phyloP scores from a whole-genome alignment of 805 yeast genomes.

The Ogataea neopini region DNA sequence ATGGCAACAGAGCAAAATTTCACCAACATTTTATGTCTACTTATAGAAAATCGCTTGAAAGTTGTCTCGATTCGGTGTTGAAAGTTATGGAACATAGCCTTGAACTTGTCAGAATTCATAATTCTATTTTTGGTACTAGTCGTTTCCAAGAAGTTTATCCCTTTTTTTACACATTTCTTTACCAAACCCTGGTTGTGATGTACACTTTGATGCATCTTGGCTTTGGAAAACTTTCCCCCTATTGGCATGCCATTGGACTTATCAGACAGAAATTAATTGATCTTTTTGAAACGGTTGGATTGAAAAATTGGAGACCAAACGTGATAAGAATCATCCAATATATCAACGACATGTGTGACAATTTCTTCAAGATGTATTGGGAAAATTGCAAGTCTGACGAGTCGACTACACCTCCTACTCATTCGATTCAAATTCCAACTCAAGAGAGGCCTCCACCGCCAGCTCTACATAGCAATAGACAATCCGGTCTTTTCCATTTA shows the following conservation, averaged over 20 bases:
- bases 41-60: slow-evolving; percentile 37
- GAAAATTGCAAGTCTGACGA: slow-evolving; percentile 9
- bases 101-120: slow-evolving; percentile 36
- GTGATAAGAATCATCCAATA: slow-evolving; percentile 34
- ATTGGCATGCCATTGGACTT: slow-evolving; percentile 28
- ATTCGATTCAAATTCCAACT: background rate
- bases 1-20: slow-evolving; percentile 51
- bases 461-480: background rate
- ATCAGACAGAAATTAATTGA: slow-evolving; percentile 33
- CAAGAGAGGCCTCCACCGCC: background rate
- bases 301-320: slow-evolving; percentile 32
- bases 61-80: slow-evolving; percentile 39
- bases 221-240: slow-evolving; percentile 32
- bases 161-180: slow-evolving; percentile 48
- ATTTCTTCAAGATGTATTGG: slow-evolving; percentile 26
- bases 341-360: slow-evolving; percentile 35
- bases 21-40: slow-evolving; percentile 51
- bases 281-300: slow-evolving; percentile 31
- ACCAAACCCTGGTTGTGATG: slow-evolving; percentile 53
- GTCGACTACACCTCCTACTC: background rate
- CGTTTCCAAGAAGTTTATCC: slow-evolving; percentile 44
- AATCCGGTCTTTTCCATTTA: slow-evolving; percentile 11
- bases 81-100: slow-evolving; percentile 40
- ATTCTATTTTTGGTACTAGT: slow-evolving; percentile 32
- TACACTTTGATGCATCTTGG: slow-evolving; percentile 50